phyloP scores from a whole-genome alignment of 345 rosid species.

The Euphorbia pulcherrima region DNA sequence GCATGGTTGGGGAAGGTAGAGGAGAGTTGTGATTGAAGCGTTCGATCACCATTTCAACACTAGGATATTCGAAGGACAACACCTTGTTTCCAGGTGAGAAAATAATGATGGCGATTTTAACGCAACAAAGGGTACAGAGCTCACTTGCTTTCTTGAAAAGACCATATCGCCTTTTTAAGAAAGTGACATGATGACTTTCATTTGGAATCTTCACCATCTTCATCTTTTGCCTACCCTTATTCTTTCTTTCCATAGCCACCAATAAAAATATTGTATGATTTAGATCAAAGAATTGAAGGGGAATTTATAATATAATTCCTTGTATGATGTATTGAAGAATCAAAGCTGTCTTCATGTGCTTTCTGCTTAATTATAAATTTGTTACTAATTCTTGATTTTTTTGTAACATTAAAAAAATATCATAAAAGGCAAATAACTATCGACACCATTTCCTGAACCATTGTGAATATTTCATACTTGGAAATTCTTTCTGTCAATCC shows the following conservation, averaged over 20 bases:
- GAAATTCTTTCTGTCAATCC: too few relatives aligned
- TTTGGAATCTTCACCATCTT: conserved; percentile 28
- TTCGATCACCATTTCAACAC: conserved; percentile 13
- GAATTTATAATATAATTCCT: too few relatives aligned
- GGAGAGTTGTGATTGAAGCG: conserved; percentile 25
- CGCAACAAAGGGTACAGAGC: conserved; percentile 27
- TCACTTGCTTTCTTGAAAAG: conserved; percentile 31
- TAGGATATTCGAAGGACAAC: conserved; percentile 27
- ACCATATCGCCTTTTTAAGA: conserved; percentile 22
- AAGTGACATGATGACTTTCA: conserved; percentile 30
- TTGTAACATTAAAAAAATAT: background rate
- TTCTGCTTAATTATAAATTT: conserved; percentile 15
- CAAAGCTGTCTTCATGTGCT: conserved; percentile 6
- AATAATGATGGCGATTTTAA: conserved; percentile 19
- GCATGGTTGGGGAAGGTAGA: conserved; percentile 22
- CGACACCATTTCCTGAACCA: background rate
- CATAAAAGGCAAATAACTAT: conserved; percentile 10
- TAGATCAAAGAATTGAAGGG: too few relatives aligned
- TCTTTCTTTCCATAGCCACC: conserved; percentile 10
- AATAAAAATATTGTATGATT: too few relatives aligned
- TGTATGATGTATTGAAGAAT: background rate
- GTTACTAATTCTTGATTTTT: conserved; percentile 18
- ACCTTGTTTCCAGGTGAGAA: conserved; percentile 28
- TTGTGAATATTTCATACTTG: background rate
- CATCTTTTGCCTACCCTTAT: conserved; percentile 26